A percentile compares a stretch with the other conserved stretches of the same genome.
These are phyloP conservation scores for Cylindrotheca fusiformis DNA, from an alignment of 108 stramenopile genomes.

Conservation along the genomic window DNA sequence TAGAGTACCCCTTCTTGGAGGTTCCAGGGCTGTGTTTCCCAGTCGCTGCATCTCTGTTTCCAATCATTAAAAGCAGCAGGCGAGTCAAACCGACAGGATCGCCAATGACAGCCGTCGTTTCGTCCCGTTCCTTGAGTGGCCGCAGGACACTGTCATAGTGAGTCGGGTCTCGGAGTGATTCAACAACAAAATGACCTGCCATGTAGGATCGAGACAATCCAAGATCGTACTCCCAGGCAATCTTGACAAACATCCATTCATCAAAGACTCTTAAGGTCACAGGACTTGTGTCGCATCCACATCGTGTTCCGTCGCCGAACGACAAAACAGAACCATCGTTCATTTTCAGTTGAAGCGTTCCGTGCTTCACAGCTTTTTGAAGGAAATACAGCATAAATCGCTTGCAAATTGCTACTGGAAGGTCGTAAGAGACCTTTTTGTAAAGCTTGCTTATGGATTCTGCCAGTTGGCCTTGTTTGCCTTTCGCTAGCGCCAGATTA, in stretches of 20 bases:
- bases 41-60: slow-evolving; percentile 68
- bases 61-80: slow-evolving; percentile 82
- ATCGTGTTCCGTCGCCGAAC: slow-evolving; percentile 66
- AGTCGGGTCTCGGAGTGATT: slow-evolving; percentile 44
- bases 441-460: slow-evolving; percentile 25
- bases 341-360: slow-evolving; percentile 55
- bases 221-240: slow-evolving; percentile 89
- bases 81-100: slow-evolving; percentile 80
- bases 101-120: slow-evolving; percentile 63
- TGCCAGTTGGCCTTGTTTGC: slow-evolving; percentile 7
- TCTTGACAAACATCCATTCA: slow-evolving; percentile 92
- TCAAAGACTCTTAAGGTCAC: slow-evolving; percentile 84
- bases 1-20: slow-evolving; percentile 48
- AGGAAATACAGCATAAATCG: slow-evolving; percentile 61
- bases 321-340: slow-evolving; percentile 68
- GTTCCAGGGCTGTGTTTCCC: slow-evolving; percentile 34
- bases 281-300: slow-evolving; percentile 53
- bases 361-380: slow-evolving; percentile 55
- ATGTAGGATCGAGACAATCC: slow-evolving; percentile 90
- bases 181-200: slow-evolving; percentile 86
- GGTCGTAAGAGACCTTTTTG: slow-evolving; percentile 45
- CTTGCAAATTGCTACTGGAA: slow-evolving; percentile 68
- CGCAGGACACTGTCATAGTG: slow-evolving; percentile 57
- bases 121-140: slow-evolving; percentile 39
- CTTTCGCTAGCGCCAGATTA: slow-evolving; percentile 33